A percentile compares a stretch with the other conserved stretches of the same genome.
These are phyloP conservation scores for Priceomyces castillae DNA, from an alignment of 805 yeast genomes.

Conservation along the genomic window DNA sequence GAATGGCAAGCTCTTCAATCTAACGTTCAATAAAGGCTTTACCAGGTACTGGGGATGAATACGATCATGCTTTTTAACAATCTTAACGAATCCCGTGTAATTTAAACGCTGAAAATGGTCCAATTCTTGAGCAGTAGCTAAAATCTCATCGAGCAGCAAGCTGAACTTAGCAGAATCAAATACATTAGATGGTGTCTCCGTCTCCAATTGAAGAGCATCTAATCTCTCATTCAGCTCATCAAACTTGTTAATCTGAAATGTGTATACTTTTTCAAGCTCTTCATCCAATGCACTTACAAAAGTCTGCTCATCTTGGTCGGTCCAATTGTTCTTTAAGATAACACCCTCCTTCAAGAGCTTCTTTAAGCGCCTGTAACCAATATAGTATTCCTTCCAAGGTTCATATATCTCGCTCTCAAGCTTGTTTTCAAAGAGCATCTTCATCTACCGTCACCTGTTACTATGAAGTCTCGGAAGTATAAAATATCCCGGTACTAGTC, in stretches of 20 bases:
- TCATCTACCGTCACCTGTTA: conserved; percentile 4
- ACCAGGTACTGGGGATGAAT: conserved; percentile 87
- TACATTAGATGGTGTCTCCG: conserved; percentile 37
- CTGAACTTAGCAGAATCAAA: conserved; percentile 66
- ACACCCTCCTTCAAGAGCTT: conserved; percentile 68
- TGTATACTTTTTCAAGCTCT: conserved; percentile 73
- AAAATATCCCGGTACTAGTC: neutral
- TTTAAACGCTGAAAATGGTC: conserved; percentile 89
- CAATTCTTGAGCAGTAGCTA: conserved; percentile 76
- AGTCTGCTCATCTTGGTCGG: conserved; percentile 66
- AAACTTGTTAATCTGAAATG: conserved; percentile 67
- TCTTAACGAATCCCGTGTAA: conserved; percentile 91
- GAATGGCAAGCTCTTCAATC: conserved; percentile 84
- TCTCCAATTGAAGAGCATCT: conserved; percentile 58
- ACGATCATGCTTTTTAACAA: conserved; percentile 94
- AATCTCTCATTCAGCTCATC: conserved; percentile 64
- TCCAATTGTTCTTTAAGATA: conserved; percentile 50
- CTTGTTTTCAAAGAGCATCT: conserved; percentile 85
- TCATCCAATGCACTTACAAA: conserved; percentile 67
- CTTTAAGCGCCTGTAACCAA: conserved; percentile 64
- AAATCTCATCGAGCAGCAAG: conserved; percentile 64
- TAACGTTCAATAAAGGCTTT: conserved; percentile 80
- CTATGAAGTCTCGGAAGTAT: no score
- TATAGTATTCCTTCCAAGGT: conserved; percentile 82
- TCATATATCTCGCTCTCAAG: conserved; percentile 76